Base-by-base conservation (phyloP, 352 stramenopile genomes). In the Pilasporangium apinafurcum region DNA sequence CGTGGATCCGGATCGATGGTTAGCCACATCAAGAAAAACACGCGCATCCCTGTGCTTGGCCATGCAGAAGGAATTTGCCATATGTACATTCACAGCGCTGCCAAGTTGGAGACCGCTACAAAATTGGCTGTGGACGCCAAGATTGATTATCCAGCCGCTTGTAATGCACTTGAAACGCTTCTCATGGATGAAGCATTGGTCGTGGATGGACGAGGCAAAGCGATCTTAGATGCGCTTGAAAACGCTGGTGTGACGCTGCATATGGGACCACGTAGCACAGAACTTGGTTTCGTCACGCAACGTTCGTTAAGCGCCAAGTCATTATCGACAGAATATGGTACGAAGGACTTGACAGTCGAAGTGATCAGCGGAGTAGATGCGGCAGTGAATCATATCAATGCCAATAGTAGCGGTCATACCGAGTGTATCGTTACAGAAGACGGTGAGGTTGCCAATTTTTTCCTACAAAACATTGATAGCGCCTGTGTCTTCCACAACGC, bases 401-500 rank as follows among this genome's bases (percentile, higher is more conserved):
- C 74, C 22, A 85, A 98, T 67, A 96, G 92, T 51, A 97, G 83
- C 55, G 86, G 87, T n/a, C 96, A 99, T 72, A 99, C 96, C 8
- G 96, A 99, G 56, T 73, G 72, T 25, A 98, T 99, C 56, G 83
- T 99, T 16, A 98, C 93, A 26, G 88, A 97, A 38, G 84, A 97
- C 50, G 53, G 71, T 17, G 68, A 62, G 10, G 80, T 65, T 4
- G 96, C 91, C 3, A 49, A 69, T 35, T 46, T 61, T 38, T 91
- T 93, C 49, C 72, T 86, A 50, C 64, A 83, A 42, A 68, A 80
- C 51, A 81, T 99, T 10, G 95, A 98, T 83, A 96, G 89, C 34
- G 96, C 96, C 17, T 98, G 93, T 58, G 96, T 99, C 18, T 99
- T 99, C 75, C 93, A 98, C 73, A 99, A 99, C 60, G 93, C 92